These are phyloP conservation scores for Aureobasidium melanogenum DNA, from an alignment of 2,329 filamentous ascomycete species.

Conservation along the genomic window DNA sequence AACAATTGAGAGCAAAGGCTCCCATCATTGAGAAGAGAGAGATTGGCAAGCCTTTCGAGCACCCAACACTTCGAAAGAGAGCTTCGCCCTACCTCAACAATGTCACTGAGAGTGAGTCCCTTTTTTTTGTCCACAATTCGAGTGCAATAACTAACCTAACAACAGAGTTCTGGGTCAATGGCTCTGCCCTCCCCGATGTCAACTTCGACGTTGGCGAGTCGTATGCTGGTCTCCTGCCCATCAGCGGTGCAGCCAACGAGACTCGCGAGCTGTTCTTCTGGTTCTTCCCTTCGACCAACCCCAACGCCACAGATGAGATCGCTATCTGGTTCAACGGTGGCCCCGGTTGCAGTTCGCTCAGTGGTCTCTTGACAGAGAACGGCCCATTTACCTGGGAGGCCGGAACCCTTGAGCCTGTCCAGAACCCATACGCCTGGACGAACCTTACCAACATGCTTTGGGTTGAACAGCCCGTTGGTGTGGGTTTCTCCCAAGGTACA, in stretches of 20 bases:
- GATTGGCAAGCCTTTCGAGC: constrained; percentile 10
- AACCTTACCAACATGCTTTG: constrained; percentile 70
- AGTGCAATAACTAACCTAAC: not conserved
- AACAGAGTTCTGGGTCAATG: constrained; percentile 21
- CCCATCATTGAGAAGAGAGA: constrained; percentile 12
- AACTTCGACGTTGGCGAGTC: constrained; percentile 37
- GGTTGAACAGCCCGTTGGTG: constrained; percentile 32
- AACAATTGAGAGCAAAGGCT: not conserved
- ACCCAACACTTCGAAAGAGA: constrained; percentile 15
- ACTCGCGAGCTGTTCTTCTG: constrained; percentile 37
- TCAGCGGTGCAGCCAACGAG: constrained; percentile 16
- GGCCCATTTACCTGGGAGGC: constrained; percentile 38
- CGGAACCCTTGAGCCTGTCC: constrained; percentile 30
- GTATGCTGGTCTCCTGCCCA: constrained; percentile 30
- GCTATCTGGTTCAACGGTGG: constrained; percentile 31
- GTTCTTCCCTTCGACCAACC: constrained; percentile 40
- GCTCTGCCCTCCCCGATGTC: constrained; percentile 27
- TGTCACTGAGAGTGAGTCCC: constrained; percentile 11
- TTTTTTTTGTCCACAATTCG: not conserved
- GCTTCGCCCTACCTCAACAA: constrained; percentile 14
- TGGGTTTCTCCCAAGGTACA: constrained; percentile 21
- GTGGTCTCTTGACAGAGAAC: constrained; percentile 36
- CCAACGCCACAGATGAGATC: constrained; percentile 33
- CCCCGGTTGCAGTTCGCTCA: constrained; percentile 35
- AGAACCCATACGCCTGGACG: constrained; percentile 39